These are phyloP conservation scores for Chlamydomonas schloesseri DNA, from an alignment of 139 green algal species.

Conservation along the genomic window DNA sequence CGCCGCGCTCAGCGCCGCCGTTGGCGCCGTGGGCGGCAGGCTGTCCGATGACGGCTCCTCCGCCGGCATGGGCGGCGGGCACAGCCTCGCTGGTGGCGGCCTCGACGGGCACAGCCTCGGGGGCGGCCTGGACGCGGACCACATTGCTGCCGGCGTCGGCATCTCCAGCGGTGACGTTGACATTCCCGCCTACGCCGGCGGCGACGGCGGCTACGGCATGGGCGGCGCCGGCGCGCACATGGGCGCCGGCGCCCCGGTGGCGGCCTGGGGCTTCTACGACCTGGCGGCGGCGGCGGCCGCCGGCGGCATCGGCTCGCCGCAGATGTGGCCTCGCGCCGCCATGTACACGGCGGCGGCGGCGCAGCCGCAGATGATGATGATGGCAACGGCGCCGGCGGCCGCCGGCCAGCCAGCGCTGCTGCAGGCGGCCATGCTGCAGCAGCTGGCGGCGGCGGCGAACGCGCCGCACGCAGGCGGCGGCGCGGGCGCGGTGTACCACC, in stretches of 20 bases:
- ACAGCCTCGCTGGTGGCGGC: neutral
- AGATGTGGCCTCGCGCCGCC: conserved; percentile 3
- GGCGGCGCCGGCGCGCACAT: neutral
- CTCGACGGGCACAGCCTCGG: neutral
- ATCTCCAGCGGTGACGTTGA: conserved; percentile 17
- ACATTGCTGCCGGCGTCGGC: conserved; percentile 1
- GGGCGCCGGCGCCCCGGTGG: neutral
- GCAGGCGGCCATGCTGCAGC: conserved; percentile 34
- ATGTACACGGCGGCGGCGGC: conserved; percentile 7
- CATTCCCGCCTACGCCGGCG: neutral
- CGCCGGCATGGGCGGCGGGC: too few relatives aligned
- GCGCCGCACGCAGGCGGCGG: neutral
- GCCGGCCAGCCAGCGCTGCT: neutral
- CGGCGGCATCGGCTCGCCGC: neutral
- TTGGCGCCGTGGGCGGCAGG: neutral
- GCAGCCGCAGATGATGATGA: conserved; percentile 19
- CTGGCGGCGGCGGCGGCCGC: neutral
- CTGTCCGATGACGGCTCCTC: neutral
- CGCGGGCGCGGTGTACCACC: neutral
- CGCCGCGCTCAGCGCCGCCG: neutral
- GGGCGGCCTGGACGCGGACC: neutral
- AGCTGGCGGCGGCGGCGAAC: conserved; percentile 15
- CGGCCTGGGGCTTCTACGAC: conserved; percentile 32
- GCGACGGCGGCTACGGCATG: neutral
- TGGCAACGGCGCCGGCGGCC: neutral